phyloP scores from a whole-genome alignment of 495 filamentous ascomycete genomes.

The Opeltia flavorubescens region DNA sequence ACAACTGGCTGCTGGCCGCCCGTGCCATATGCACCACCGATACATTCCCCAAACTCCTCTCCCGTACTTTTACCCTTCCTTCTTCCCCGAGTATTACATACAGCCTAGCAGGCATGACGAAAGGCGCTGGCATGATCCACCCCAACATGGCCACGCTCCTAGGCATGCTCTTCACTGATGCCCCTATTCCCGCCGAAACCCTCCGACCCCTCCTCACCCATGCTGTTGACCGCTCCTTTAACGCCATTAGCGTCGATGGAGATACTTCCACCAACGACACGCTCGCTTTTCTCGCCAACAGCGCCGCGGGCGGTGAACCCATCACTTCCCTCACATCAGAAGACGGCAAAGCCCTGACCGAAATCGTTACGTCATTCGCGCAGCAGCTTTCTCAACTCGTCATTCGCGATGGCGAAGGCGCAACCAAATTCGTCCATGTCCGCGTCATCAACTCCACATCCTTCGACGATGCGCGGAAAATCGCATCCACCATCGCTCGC shows the following conservation, averaged over 20 bases:
- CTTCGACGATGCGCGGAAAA: slow-evolving; percentile 47
- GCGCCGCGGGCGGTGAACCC: slow-evolving; percentile 67
- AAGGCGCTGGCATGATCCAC: slow-evolving; percentile 98
- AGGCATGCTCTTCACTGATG: slow-evolving; percentile 88
- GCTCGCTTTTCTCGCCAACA: slow-evolving; percentile 84
- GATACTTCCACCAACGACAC: slow-evolving; percentile 98
- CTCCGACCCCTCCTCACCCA: slow-evolving; percentile 57
- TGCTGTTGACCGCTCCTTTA: slow-evolving; percentile 78
- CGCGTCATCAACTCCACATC: slow-evolving; percentile 60
- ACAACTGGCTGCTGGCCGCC: slow-evolving; percentile 74
- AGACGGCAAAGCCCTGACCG: slow-evolving; percentile 53
- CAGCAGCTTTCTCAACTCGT: slow-evolving; percentile 80
- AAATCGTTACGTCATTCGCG: slow-evolving; percentile 60
- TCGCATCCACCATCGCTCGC: slow-evolving; percentile 82
- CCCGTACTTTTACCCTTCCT: slow-evolving; percentile 69
- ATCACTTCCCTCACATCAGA: slow-evolving; percentile 36
- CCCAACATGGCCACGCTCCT: slow-evolving; percentile 98
- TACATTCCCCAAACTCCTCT: slow-evolving; percentile 94
- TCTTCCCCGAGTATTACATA: slow-evolving; percentile 65
- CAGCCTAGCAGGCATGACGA: slow-evolving; percentile 86
- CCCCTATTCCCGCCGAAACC: slow-evolving; percentile 53
- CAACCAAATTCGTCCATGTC: slow-evolving; percentile 95
- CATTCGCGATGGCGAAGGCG: slow-evolving; percentile 91
- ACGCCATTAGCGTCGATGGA: slow-evolving; percentile 92
- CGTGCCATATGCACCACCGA: slow-evolving; percentile 97